Evolutionary conservation across 2,329 filamentous ascomycete genomes (phyloP), one percentile per base, ranked within the genome.

Genomic region (Alternaria conjuncta): DNA sequence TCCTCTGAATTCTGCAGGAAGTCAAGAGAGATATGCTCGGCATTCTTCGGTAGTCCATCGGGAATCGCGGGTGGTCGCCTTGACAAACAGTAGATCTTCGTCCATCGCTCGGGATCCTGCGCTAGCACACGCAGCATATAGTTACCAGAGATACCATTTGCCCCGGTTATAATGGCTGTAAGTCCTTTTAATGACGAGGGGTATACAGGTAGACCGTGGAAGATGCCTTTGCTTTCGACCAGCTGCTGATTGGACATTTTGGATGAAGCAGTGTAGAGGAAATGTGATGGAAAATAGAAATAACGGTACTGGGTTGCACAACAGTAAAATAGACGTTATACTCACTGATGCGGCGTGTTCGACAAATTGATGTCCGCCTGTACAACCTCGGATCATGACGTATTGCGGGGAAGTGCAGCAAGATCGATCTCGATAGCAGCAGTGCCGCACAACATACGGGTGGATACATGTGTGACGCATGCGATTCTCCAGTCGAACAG

Each of bases 121-220:
- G 80, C 76, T 3, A 87, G 78, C 1, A 83, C 84, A 11, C 82
- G 82, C 54, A 87, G 74, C 75, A 85, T 86, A 69, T 85, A 80
- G 63, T 83, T 81, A 2, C 85, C 85, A 0, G 84, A 86, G 26
- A 87, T 84, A 9, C 85, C 86, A 79, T 86, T 87, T 56, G 84
- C 83, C 6, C 85, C 85, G 0, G 84, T 86, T 41, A 87, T 80
- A 47, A 87, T 83, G 4, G 85, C 85, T 0, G 83, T 85, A 23
- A 86, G 78, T 20, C 76, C 79, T 64, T 82, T 81, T 57, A 82
- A 67, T 0, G 78, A 75, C 5, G 71, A 50, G n/a, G 82, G 76
- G 63, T 82, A 85, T 12, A 80, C 79, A 0, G 85, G 84, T 0
- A 87, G 79, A 60, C 82, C 84, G 69, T 84, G 83, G 70, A 82